Base-by-base conservation (phyloP, 176 grass and related monocot genomes). In the Panicum miliaceum region DNA sequence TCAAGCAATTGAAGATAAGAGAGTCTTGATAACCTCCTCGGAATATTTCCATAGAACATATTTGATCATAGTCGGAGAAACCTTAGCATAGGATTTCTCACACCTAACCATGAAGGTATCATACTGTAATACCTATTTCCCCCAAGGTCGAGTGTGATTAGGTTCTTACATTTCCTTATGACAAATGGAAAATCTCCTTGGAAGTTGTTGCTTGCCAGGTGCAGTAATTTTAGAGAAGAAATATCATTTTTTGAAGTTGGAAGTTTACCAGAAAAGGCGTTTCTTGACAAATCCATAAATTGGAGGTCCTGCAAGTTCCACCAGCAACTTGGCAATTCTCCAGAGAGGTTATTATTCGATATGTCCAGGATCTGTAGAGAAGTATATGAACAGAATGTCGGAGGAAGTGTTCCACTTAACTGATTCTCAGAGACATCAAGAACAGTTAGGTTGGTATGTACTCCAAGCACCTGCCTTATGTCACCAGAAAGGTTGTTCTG, bases 391-490 rank as follows among this genome's bases (percentile, higher is more conserved):
- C 29, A 79, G 9, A 85, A 64, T 11, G 66, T 48, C 42, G 54
- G n/a, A 73, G 88, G 29, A 12, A 90, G 16, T 12, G 0, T 81
- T 60, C 88, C 83, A 15, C 26, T 82, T 3, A 78, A 58, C 20
- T 86, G 60, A 82, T 90, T 90, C 3, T 46, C 53, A 12, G 78
- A 82, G 9, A 90, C 37, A 77, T 86, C 83, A 7, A 86, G 16
- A 70, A 11, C 59, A 20, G 1, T 45, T 23, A 90, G 83, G 29
- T 18, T 65, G 32, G 63, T 36, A 36, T 65, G 63, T 32, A 65
- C 63, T 36, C 63, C 63, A 19, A 65, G 34, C 8, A 65, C 63
- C 2, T 65, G 63, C 2, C 15, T 36, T 36, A 65, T 36, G 29
- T 65, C 36, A 32, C 29, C 63, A 35, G 63, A 65, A 65, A 65